Percentiles rank a stretch among this genome's conserved stretches.
Conservation (phyloP, 2,329 filamentous ascomycete genomes). For the Coniochaeta prunicola region DNA sequence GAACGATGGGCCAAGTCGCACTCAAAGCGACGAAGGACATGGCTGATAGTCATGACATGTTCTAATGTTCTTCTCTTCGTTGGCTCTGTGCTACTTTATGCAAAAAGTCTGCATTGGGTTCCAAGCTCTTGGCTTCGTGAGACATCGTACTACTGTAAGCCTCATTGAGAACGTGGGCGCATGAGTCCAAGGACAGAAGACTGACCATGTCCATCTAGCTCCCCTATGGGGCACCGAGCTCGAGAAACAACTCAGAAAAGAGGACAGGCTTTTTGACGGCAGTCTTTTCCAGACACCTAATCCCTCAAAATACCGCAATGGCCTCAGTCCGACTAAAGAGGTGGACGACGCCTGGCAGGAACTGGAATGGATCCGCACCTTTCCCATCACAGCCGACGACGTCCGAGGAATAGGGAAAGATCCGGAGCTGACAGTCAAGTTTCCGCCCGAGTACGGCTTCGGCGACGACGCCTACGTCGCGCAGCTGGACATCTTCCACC, state of each 20-base stretch:
- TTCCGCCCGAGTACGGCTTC: not conserved
- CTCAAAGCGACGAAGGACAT: not conserved
- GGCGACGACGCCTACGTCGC: conserved; percentile 5
- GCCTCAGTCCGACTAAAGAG: not conserved
- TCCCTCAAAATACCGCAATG: not conserved
- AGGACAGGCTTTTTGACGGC: conserved; percentile 4
- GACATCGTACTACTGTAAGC: not conserved
- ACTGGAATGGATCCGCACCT: not conserved
- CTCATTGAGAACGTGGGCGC: not conserved
- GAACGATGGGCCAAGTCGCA: not conserved
- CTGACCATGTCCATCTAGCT: not conserved
- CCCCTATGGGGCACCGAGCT: not conserved
- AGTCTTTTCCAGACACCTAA: conserved; percentile 1
- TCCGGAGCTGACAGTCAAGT: not conserved
- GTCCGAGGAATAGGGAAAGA: conserved; percentile 5
- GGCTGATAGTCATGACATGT: not conserved
- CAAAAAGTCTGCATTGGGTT: not conserved
- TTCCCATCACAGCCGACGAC: conserved; percentile 4
- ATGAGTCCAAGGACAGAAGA: not conserved
- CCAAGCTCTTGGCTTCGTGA: not conserved
- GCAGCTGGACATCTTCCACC: conserved; percentile 21
- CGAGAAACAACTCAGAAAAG: conserved; percentile 4
- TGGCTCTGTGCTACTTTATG: not conserved
- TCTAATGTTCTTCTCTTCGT: not conserved
- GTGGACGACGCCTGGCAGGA: conserved; percentile 4